Evolutionary conservation across 495 filamentous ascomycete genomes (phyloP), one percentile per base, ranked within the genome.

Genomic region (Durotheca rogersii): DNA sequence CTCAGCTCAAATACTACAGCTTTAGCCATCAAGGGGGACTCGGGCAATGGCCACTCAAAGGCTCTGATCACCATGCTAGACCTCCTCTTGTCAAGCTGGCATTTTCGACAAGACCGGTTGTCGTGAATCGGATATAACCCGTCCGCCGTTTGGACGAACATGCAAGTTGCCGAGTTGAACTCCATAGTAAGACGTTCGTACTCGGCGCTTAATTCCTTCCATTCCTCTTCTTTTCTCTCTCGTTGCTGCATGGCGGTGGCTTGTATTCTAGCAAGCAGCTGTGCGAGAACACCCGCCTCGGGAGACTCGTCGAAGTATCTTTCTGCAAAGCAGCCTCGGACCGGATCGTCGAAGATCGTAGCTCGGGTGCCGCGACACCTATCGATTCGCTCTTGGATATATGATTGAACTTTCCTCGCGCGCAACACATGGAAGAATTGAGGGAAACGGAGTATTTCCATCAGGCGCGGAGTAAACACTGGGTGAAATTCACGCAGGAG

Each of bases 381-480:
- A 3, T 18, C 35, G 29, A 58, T 36, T 6, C 78, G 67, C 2
- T 31, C 15, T 0, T 51, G 38, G 32, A 83, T 56, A 53, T 83
- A 74, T 0, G 29, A 43, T 37, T 81, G 73, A 9, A 83, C 64
- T 0, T 44, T 30, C 9, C 70, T 64, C 1, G 78, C 64, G 0
- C 79, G 75, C 6, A 44, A 19, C 64, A 83, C 69, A 23, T 80
- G 70, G 7, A 51, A 39, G 0, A 62, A 45, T 0, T 39, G 27
- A 0, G 70, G 44, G 0, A 81, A 47, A 4, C 73, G 75, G 14
- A 85, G 56, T 4, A 69, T 62, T 53, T 81, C 70, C 30, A 85
- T 51, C 4, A 76, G 47, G 3, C 70, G 60, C 0, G 72, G 64
- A 0, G 60, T 52, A 53, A 79, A 74, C 1, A 53, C 59, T 4